phyloP scores from a whole-genome alignment of 2,329 filamentous ascomycete species.

The Gaeumannomyces sp. region DNA sequence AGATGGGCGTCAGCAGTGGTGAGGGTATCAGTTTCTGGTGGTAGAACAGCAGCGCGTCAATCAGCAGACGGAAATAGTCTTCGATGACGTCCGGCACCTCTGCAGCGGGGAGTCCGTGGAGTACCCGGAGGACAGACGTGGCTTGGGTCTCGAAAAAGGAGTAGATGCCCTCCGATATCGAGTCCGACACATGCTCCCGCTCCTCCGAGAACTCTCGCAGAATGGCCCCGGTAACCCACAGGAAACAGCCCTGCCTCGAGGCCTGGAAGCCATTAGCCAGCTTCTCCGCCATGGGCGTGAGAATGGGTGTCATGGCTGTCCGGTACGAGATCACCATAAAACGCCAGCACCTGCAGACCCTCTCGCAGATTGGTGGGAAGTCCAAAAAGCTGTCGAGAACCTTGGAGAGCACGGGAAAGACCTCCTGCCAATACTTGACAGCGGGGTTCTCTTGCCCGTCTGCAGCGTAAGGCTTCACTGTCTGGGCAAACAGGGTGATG shows the following conservation, averaged over 20 bases:
- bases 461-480: constrained; percentile 66
- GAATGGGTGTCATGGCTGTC: constrained; percentile 76
- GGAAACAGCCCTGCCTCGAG: constrained; percentile 89
- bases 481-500: constrained; percentile 83
- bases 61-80: constrained; percentile 90
- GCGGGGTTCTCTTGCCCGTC: constrained; percentile 74
- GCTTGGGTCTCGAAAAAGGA: constrained; percentile 93
- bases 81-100: constrained; percentile 84
- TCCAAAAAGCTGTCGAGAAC: constrained; percentile 82
- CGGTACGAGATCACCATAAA: constrained; percentile 96
- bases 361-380: constrained; percentile 85
- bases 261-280: constrained; percentile 73
- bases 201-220: constrained; percentile 93
- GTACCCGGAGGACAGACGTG: constrained; percentile 78
- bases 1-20: constrained; percentile 70
- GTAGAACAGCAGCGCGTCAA: constrained; percentile 90
- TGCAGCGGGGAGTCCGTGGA: constrained; percentile 71
- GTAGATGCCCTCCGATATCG: constrained; percentile 84
- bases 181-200: constrained; percentile 72
- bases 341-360: constrained; percentile 91
- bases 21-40: constrained; percentile 78
- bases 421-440: constrained; percentile 93
- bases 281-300: constrained; percentile 82
- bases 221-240: constrained; percentile 97
- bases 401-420: constrained; percentile 79